A percentile compares a stretch with the other conserved stretches of the same genome.
Evolutionary conservation across 768 basidiomycete genomes (phyloP).

Genomic region (Pulveroboletus sp.): DNA sequence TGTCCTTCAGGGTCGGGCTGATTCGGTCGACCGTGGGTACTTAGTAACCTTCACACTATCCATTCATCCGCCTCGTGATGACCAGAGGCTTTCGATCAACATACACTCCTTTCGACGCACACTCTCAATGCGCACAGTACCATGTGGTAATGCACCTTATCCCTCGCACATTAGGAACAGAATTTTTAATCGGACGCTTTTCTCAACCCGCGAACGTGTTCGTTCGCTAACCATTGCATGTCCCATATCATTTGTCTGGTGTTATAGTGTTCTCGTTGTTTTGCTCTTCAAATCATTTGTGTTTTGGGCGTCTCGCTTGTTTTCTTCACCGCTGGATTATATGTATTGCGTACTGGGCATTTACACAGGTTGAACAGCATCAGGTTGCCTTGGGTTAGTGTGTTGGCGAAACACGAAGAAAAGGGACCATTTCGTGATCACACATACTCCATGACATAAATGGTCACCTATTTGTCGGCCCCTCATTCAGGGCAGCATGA

Average conservation of each 20-base stretch:
- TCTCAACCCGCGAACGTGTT: background rate
- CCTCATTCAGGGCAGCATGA: too few species aligned
- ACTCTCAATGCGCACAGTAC: background rate
- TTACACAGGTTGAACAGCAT: background rate
- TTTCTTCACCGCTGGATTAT: background rate
- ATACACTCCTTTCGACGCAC: slow-evolving; percentile 1
- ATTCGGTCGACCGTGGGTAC: background rate
- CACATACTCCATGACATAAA: too few species aligned
- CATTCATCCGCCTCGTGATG: background rate
- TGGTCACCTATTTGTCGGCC: too few species aligned
- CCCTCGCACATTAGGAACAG: slow-evolving; percentile 7
- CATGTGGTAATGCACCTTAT: background rate
- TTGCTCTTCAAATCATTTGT: background rate
- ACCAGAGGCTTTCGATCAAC: background rate
- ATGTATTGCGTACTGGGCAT: background rate
- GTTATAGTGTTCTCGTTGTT: slow-evolving; percentile 2
- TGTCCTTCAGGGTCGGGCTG: background rate
- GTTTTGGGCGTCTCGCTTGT: background rate
- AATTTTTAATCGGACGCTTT: slow-evolving; percentile 10
- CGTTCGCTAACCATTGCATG: too few species aligned
- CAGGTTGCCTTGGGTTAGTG: too few species aligned
- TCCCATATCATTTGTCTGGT: background rate
- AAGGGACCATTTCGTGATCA: too few species aligned
- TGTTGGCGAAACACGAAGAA: too few species aligned
- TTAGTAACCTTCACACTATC: background rate